phyloP scores from a whole-genome alignment of 2,329 filamentous ascomycete genomes.

The Sphaceloma murrayae region DNA sequence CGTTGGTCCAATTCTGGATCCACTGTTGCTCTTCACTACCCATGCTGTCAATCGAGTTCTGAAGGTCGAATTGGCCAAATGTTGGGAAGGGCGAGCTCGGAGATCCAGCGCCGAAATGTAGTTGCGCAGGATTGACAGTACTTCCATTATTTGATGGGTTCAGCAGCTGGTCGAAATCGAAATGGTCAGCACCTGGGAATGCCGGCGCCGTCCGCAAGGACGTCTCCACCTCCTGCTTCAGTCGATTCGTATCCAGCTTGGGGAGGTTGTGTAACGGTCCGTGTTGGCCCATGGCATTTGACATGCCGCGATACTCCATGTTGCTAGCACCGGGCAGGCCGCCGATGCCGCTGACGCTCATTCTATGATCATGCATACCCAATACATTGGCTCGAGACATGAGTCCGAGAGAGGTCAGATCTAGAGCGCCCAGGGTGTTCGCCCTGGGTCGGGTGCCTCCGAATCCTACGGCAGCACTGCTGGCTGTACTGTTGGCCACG shows the following conservation, averaged over 20 bases:
- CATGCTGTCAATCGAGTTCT: slow-evolving; percentile 48
- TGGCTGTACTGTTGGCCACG: slow-evolving; percentile 52
- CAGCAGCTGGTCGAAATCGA: slow-evolving; percentile 64
- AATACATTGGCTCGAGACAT: slow-evolving; percentile 23
- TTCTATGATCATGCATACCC: slow-evolving; percentile 17
- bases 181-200: slow-evolving; percentile 57
- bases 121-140: slow-evolving; percentile 55
- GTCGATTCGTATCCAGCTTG: slow-evolving; percentile 69
- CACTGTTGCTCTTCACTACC: slow-evolving; percentile 64
- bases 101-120: slow-evolving; percentile 66
- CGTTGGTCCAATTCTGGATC: slow-evolving; percentile 66
- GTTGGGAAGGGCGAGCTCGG: slow-evolving; percentile 43
- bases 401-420: slow-evolving; percentile 58
- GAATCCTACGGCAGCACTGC: slow-evolving; percentile 41
- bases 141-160: slow-evolving; percentile 41
- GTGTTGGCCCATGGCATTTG: slow-evolving; percentile 56
- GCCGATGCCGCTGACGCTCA: slow-evolving; percentile 52
- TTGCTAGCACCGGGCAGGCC: slow-evolving; percentile 49
- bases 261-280: slow-evolving; percentile 59
- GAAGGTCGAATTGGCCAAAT: slow-evolving; percentile 20
- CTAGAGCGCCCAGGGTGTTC: slow-evolving; percentile 93
- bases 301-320: slow-evolving; percentile 64
- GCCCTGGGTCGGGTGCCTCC: slow-evolving; percentile 73
- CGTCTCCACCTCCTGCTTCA: slow-evolving; percentile 46
- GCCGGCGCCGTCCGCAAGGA: slow-evolving; percentile 72